These are phyloP conservation scores for Neurospora sp. DNA, from an alignment of 495 filamentous ascomycete genomes.

Conservation along the genomic window DNA sequence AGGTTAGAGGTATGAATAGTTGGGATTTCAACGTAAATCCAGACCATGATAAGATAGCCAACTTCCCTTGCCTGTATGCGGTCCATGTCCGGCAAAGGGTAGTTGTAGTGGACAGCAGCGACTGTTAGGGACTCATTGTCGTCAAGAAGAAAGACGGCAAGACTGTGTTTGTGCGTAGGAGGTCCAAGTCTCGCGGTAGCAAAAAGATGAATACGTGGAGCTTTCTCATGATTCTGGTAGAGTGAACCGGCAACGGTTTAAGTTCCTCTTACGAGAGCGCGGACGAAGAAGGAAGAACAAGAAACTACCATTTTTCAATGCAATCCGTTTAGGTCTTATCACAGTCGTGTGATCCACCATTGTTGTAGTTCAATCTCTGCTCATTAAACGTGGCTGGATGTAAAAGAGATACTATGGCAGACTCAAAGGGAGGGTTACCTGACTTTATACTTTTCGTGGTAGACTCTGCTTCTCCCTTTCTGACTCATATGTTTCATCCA, in stretches of 20 bases:
- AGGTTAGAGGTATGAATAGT: no score
- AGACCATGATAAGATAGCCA: neutral
- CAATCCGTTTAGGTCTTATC: neutral
- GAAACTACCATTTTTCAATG: neutral
- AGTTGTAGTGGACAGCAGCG: no score
- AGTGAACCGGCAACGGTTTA: neutral
- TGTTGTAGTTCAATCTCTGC: neutral
- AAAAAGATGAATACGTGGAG: no score
- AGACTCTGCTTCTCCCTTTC: neutral
- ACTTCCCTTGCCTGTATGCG: neutral
- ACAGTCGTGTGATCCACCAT: neutral
- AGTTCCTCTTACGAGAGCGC: neutral
- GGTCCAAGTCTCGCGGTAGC: no score
- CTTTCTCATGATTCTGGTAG: neutral
- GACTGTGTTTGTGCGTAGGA: neutral
- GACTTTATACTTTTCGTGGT: neutral
- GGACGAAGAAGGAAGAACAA: neutral
- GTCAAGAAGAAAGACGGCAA: no score
- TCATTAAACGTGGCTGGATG: neutral
- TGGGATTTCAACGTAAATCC: neutral
- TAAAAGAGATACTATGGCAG: neutral
- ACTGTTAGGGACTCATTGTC: no score
- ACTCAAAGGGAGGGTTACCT: neutral
- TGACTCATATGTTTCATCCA: neutral
- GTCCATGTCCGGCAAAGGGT: no score